These are phyloP conservation scores for Cyberlindnera veronae DNA, from an alignment of 805 yeast species.

Conservation along the genomic window DNA sequence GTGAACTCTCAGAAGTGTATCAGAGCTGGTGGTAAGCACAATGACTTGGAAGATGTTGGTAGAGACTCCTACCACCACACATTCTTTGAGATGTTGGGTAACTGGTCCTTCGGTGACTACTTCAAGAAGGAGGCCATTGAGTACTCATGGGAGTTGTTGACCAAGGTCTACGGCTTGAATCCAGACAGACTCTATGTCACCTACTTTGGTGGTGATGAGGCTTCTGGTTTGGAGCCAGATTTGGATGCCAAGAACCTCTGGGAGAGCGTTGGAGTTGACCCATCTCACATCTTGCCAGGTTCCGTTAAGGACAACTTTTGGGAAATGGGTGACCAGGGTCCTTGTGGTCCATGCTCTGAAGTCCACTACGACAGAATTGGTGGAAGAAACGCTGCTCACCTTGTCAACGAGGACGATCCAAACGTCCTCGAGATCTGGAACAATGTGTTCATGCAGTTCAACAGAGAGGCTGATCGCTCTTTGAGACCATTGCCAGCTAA, in stretches of 20 bases:
- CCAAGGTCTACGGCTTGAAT: constrained; percentile 77
- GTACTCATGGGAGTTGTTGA: constrained; percentile 88
- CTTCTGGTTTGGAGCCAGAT: constrained; percentile 84
- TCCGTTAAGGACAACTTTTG: constrained; percentile 90
- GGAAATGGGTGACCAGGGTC: constrained; percentile 99
- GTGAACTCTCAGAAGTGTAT: constrained; percentile 97
- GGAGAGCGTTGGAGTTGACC: constrained; percentile 84
- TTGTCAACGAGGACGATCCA: constrained; percentile 97
- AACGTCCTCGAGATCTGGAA: constrained; percentile 98
- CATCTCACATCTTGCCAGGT: constrained; percentile 92
- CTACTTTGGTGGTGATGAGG: constrained; percentile 90
- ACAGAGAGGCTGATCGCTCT: constrained; percentile 85
- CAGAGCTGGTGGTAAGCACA: constrained; percentile 99
- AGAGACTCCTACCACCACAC: constrained; percentile 98
- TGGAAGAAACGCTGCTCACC: constrained; percentile 87
- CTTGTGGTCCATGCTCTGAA: constrained; percentile 99
- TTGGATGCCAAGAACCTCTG: constrained; percentile 87
- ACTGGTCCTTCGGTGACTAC: constrained; percentile 99
- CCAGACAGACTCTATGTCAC: constrained; percentile 86
- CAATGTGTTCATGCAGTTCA: constrained; percentile 93
- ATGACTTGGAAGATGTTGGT: constrained; percentile 97
- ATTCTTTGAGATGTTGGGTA: constrained; percentile 98
- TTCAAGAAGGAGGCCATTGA: constrained; percentile 91
- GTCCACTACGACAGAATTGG: constrained; percentile 98
- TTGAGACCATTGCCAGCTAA: constrained; percentile 85